Base-by-base conservation (phyloP, 495 filamentous ascomycete genomes). In the Neurospora intermedia region DNA sequence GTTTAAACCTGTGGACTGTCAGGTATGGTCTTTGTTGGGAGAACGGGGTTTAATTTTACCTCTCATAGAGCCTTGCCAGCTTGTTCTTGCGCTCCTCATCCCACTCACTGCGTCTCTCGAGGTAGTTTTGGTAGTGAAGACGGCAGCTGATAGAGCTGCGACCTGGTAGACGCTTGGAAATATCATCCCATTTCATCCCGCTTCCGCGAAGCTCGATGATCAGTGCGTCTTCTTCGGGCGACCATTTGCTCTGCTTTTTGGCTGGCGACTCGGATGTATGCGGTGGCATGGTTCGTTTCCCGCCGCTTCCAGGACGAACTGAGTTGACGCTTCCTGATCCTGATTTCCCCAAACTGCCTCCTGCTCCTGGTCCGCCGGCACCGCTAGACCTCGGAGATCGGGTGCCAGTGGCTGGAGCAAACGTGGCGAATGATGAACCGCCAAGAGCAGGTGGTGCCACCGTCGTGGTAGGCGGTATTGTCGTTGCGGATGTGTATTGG, bases 111-210 rank as follows among this genome's bases (percentile, higher is more conserved):
- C 93, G 83, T 77, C 93, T 87, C 81, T 99, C 96, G 69, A 98
- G 86, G 80, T 98, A 99, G 79, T 99, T 99, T 75, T 99, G 96
- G 82, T 97, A 99, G 76, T 97, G 94, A 59, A 99, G 86, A 31
- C 96, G 90, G 81, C 96, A 99, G 73, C 92, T 94, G 76, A 97
- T 97, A 54, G 93, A 89, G 82, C 93, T 97, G 74, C 96, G 90
- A 72, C 95, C 96, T 2, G 94, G 94, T 31, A 98, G 85, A 20
- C 89, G 88, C 83, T 93, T 93, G 72, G 92, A 94, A 79, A 99
- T 97, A 82, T 99, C 96, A 75, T 98, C 96, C 96, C 96, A 99
- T 77, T 98, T 98, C 91, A 96, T 96, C 11, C 93, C 93, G 75
- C 87, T 89, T 42, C 92, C 92, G 38, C 96, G 89, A 72, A 99